Evolutionary conservation across 768 basidiomycete genomes (phyloP).

Genomic region (Hericium coralloides): DNA sequence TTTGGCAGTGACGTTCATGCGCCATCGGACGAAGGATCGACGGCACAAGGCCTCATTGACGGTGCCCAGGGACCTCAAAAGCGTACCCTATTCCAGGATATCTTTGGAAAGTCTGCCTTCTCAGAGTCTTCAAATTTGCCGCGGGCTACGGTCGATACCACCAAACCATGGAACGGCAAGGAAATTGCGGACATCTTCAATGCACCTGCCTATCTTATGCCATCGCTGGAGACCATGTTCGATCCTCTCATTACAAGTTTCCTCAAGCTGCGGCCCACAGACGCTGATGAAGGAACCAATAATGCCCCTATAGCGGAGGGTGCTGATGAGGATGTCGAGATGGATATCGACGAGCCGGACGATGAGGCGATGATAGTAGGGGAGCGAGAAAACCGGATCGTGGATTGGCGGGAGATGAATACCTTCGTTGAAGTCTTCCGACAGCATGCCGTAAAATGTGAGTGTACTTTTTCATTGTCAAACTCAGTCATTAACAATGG

Average conservation of each 20-base stretch:
- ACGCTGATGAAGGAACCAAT: conserved; percentile 12
- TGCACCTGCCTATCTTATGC: conserved; percentile 67
- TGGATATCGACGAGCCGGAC: conserved; percentile 15
- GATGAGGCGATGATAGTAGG: conserved; percentile 9
- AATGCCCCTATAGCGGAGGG: conserved; percentile 14
- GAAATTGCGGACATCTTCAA: conserved; percentile 46
- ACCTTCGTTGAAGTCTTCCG: conserved; percentile 59
- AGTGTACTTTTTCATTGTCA: background rate
- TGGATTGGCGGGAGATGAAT: conserved; percentile 48
- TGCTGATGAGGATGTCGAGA: conserved; percentile 21
- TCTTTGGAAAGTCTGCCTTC: conserved; percentile 79
- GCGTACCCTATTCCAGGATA: conserved; percentile 78
- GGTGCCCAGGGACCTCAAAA: conserved; percentile 22
- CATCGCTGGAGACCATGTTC: conserved; percentile 66
- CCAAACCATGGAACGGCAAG: conserved; percentile 29
- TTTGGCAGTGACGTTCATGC: conserved; percentile 51
- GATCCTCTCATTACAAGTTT: conserved; percentile 49
- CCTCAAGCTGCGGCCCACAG: conserved; percentile 23
- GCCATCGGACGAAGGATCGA: conserved; percentile 33
- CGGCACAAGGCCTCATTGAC: conserved; percentile 29
- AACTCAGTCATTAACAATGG: background rate
- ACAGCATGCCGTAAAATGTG: conserved; percentile 34
- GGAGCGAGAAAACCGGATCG: conserved; percentile 25
- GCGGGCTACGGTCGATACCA: conserved; percentile 15
- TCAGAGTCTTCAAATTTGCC: conserved; percentile 15